Percentiles rank a stretch among this genome's conserved stretches.
These are phyloP conservation scores for Combretum micranthum DNA, from an alignment of 345 rosid genomes.

Conservation along the genomic window DNA sequence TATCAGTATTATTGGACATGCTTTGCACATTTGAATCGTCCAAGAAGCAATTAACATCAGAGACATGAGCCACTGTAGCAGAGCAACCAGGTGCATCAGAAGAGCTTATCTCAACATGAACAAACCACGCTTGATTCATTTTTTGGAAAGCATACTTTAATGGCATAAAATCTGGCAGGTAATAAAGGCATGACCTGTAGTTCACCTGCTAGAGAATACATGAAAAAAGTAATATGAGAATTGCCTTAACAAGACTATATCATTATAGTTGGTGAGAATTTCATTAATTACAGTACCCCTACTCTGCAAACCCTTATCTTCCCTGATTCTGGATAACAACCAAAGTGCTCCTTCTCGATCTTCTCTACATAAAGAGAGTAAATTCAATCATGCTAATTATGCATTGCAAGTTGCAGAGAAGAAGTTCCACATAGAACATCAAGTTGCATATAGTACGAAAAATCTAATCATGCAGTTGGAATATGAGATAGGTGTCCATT, in stretches of 20 bases:
- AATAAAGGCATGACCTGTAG: slow-evolving; percentile 31
- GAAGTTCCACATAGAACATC: neutral
- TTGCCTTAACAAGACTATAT: neutral
- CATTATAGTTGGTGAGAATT: neutral
- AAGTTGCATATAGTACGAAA: no score
- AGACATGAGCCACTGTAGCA: slow-evolving; percentile 8
- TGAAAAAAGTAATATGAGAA: neutral
- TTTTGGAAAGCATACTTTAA: slow-evolving; percentile 39
- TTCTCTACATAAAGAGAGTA: slow-evolving; percentile 32
- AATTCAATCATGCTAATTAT: neutral
- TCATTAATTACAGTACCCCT: slow-evolving; percentile 29
- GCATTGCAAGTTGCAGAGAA: neutral
- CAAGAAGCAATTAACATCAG: neutral
- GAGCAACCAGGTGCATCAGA: slow-evolving; percentile 8
- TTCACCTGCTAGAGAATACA: slow-evolving; percentile 28
- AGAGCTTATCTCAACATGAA: slow-evolving; percentile 21
- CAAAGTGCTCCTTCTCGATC: slow-evolving; percentile 37
- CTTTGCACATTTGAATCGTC: neutral
- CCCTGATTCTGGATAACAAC: slow-evolving; percentile 35
- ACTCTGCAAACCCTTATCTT: slow-evolving; percentile 38
- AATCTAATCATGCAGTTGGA: no score
- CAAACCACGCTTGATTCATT: slow-evolving; percentile 32
- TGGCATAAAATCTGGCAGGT: slow-evolving; percentile 36
- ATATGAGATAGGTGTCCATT: neutral
- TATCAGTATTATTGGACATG: neutral